Evolutionary conservation across 345 rosid species (phyloP), one percentile per base, ranked within the genome.

Genomic region (Populus tremula): DNA sequence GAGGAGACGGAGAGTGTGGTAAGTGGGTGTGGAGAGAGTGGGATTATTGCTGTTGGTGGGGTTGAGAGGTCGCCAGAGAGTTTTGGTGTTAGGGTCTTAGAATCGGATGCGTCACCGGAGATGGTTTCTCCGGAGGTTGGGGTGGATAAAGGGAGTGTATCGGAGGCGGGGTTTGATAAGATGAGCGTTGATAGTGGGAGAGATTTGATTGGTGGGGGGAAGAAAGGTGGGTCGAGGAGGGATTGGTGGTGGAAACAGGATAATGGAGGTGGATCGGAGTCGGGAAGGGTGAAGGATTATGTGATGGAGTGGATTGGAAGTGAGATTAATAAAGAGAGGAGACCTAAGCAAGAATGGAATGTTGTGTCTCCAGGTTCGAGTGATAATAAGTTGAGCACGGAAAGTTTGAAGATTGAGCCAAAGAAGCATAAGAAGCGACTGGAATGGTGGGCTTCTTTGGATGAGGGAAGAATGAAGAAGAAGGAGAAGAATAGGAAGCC

Each of bases 281-380:
- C 93, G n/a, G 96, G 92, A 36, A 84, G 89, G 73, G 89, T 90
- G 49, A 92, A 92, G 72, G 97, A 92, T 78, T 92, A 92, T 45
- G 93, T 90, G 39, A 87, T 88, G 93, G 94, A 92, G 63, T 92
- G 94, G 97, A 92, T 89, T 81, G 97, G 94, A 43, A 88, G 84
- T 71, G 94, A 90, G 84, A 90, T 92, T 71, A 90, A 85, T 69
- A 92, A 89, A 82, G 97, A 90, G 69, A 87, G 87, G 69, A 87
- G 87, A 75, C 90, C 94, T 20, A 84, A 80, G 50, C 85, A 65
- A 33, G 86, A 80, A 75, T 88, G 91, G 89, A 73, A 59, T 59
- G 29, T 77, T 63, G 86, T 83, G 2, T 84, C 86, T 33, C 81
- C 86, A 20, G 73, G 81, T 68, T 79, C 86, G 1, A 64, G 66